Conservation (phyloP, 768 basidiomycete genomes). For the Calocybe cyanea region DNA sequence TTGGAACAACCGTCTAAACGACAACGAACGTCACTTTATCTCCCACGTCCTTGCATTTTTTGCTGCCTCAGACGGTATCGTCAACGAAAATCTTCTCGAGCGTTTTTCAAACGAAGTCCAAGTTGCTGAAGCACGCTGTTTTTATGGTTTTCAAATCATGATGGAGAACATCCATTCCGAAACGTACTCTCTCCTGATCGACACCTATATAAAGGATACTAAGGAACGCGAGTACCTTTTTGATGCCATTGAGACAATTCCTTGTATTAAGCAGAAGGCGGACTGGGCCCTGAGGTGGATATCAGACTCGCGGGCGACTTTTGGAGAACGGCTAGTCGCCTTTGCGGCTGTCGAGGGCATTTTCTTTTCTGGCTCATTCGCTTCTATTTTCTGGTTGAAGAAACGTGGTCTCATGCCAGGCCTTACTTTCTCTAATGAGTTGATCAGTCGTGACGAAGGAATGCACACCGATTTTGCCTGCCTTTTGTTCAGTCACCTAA, state of each 20-base stretch:
- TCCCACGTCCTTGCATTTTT: conserved; percentile 96
- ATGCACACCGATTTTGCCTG: conserved; percentile 98
- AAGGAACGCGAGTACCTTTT: conserved; percentile 79
- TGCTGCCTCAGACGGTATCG: conserved; percentile 93
- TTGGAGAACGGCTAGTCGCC: conserved; percentile 86
- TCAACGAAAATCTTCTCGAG: conserved; percentile 94
- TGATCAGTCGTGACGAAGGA: conserved; percentile 94
- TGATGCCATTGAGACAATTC: conserved; percentile 91
- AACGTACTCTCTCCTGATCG: conserved; percentile 93
- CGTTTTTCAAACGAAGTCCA: conserved; percentile 94
- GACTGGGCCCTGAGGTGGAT: conserved; percentile 97
- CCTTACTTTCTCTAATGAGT: conserved; percentile 94
- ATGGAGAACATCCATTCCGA: conserved; percentile 98
- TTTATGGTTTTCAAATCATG: conserved; percentile 99
- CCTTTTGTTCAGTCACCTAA: conserved; percentile 81
- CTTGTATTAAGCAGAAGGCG: conserved; percentile 88
- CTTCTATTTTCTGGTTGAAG: conserved; percentile 96
- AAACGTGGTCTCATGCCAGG: conserved; percentile 97
- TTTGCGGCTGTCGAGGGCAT: conserved; percentile 98
- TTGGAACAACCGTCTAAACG: conserved; percentile 80
- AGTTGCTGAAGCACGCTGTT: conserved; percentile 88
- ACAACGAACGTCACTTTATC: conserved; percentile 85
- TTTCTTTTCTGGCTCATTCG: conserved; percentile 94
- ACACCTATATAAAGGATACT: conserved; percentile 88
- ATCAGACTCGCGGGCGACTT: conserved; percentile 70